Conservation (phyloP, 768 basidiomycete genomes). For the Amanita rimosa region DNA sequence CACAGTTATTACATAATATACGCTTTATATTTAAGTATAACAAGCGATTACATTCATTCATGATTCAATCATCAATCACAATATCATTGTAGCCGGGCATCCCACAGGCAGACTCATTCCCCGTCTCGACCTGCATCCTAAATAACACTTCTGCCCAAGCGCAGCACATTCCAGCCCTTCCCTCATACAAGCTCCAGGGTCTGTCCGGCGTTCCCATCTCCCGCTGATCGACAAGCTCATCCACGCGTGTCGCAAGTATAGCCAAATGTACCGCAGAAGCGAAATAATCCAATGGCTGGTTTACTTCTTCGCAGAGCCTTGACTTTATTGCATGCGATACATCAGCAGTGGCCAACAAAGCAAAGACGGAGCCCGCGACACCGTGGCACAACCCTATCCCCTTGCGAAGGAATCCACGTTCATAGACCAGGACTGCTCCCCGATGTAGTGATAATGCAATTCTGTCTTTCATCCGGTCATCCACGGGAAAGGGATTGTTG, state of each 20-base stretch:
- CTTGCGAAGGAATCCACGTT: conserved; percentile 38
- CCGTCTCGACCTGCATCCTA: conserved; percentile 15
- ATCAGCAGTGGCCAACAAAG: conserved; percentile 36
- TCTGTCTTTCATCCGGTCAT: conserved; percentile 14
- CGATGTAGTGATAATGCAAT: conserved; percentile 22
- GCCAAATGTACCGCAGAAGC: conserved; percentile 5
- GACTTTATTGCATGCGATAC: conserved; percentile 22
- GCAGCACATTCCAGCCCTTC: conserved; percentile 46
- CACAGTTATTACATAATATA: too few relatives aligned
- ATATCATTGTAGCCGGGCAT: conserved; percentile 33
- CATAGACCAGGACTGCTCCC: conserved; percentile 33
- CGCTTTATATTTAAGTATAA: too few relatives aligned
- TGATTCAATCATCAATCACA: not conserved
- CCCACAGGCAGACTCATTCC: conserved; percentile 13
- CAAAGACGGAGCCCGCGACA: conserved; percentile 40
- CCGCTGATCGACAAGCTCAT: conserved; percentile 19
- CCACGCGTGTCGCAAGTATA: conserved; percentile 25
- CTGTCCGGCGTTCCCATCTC: conserved; percentile 37
- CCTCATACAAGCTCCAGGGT: conserved; percentile 48
- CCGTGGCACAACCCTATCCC: conserved; percentile 55
- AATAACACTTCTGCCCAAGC: conserved; percentile 38
- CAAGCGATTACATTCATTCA: not conserved
- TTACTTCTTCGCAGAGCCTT: not conserved
- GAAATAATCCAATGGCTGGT: not conserved
- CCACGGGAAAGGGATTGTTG: conserved; percentile 12